Base-by-base conservation (phyloP, 139 green algal species). In the Haematococcus lacustris region DNA sequence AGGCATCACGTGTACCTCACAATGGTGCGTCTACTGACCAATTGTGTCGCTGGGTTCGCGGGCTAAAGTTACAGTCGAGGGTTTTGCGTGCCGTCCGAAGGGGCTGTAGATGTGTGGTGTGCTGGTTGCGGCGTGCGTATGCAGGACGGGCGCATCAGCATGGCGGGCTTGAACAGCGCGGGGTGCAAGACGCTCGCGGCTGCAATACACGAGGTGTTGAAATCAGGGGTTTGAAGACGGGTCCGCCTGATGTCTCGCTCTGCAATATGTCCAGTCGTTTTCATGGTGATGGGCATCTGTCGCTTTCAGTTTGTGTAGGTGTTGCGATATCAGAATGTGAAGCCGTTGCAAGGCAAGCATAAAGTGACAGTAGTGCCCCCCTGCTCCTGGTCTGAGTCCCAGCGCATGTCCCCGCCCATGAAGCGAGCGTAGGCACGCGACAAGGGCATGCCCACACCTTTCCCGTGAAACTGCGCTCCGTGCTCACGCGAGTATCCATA, bases 1-100 rank as follows among this genome's bases (percentile, higher is more conserved):
- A 82, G 79, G 77, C 78, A 75, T 70, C 79, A 84, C 66, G 53
- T 84, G 0, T 85, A 81, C 79, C 67, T 85, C 23, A 85, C 79
- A 5, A 73, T 85, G 70, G 74, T 73, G 30, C 47, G 73, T 64
- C 23, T 53, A 17, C 17, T 38, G 9, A 25, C 17, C 28, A 65
- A 65, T 13, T 33, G 32, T 32, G 26, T 65, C 26, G 57, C 26
- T 13, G 57, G 26, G 5, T 13, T 23, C 26, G 5, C 23, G 57
- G 57, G 57, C 5, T 37, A 30, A 30, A 5, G 57, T 32, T 5
- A 30, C 9, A 65, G 57, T 13, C 17, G 13, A 65, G 17, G 26
- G 13, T 5, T 23, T 25, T 9, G 13, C 28, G 57, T 32, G 57
- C 5, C 5, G 5, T 37, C 17, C 5, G 26, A 34, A 30, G 26